These are phyloP conservation scores for Cryphonectria japonica DNA, from an alignment of 2,329 filamentous ascomycete species.

Conservation along the genomic window DNA sequence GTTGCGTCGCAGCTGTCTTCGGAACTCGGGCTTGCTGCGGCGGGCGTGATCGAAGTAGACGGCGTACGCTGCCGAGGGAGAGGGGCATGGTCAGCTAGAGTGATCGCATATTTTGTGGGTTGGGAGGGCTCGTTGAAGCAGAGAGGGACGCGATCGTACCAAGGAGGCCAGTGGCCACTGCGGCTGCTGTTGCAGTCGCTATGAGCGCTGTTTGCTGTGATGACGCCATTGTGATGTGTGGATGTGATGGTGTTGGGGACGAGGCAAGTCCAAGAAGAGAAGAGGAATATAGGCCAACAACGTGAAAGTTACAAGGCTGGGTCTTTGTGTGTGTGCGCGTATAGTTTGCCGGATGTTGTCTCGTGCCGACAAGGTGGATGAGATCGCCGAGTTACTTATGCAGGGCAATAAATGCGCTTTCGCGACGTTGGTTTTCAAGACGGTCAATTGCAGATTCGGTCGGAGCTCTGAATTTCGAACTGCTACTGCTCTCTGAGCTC, in stretches of 20 bases:
- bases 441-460: constrained; percentile 7
- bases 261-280: neutral
- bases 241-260: constrained; percentile 32
- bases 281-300: neutral
- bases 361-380: neutral
- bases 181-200: constrained; percentile 65
- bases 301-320: neutral
- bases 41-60: constrained; percentile 72
- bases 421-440: constrained; percentile 6
- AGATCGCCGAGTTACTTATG: neutral
- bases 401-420: constrained; percentile 5
- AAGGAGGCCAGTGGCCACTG: constrained; percentile 61
- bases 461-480: constrained; percentile 5
- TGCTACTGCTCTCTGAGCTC: constrained; percentile 15
- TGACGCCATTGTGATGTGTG: constrained; percentile 61
- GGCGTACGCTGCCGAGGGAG: constrained; percentile 57
- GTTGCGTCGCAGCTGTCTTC: constrained; percentile 71
- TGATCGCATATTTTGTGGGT: neutral
- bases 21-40: constrained; percentile 66
- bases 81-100: constrained; percentile 30
- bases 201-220: constrained; percentile 59
- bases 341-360: neutral
- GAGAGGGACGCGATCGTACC: constrained; percentile 49
- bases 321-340: neutral
- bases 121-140: constrained; percentile 3